Percentiles rank a stretch among this genome's conserved stretches.
Evolutionary conservation across 768 basidiomycete genomes (phyloP).

Genomic region (Panaeolus cyanescens): DNA sequence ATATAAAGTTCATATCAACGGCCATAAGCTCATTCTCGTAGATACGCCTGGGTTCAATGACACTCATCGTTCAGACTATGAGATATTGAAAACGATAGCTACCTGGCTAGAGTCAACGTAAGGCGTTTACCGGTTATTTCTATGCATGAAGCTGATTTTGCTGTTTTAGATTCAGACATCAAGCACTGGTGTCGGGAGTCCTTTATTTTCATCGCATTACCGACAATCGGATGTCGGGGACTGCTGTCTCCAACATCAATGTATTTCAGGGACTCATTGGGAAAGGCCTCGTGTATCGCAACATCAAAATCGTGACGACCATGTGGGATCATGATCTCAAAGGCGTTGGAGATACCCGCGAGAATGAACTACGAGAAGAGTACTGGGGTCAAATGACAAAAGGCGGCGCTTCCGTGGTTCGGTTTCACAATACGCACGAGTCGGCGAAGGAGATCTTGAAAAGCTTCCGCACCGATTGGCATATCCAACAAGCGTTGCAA

Average conservation of each 20-base stretch:
- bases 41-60: background rate
- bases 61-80: background rate
- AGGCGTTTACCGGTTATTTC: background rate
- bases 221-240: slow-evolving; percentile 7
- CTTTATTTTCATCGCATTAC: slow-evolving; percentile 7
- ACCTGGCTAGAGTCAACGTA: background rate
- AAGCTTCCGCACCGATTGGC: background rate
- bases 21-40: background rate
- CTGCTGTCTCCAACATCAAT: slow-evolving; percentile 2
- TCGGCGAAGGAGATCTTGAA: slow-evolving; percentile 6
- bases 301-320: slow-evolving; percentile 14
- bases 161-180: background rate
- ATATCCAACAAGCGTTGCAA: background rate
- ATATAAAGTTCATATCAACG: background rate
- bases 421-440: slow-evolving; percentile 6
- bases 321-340: slow-evolving; percentile 10
- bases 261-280: slow-evolving; percentile 10
- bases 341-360: slow-evolving; percentile 5
- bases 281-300: slow-evolving; percentile 2
- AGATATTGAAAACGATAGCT: background rate
- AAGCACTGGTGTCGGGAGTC: background rate
- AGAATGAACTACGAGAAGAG: slow-evolving; percentile 7
- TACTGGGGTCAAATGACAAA: slow-evolving; percentile 15
- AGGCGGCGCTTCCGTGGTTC: slow-evolving; percentile 4
- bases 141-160: background rate